A percentile compares a stretch with the other conserved stretches of the same genome.
phyloP scores from a whole-genome alignment of 805 yeast genomes.

The Schwanniomyces polymorphus region DNA sequence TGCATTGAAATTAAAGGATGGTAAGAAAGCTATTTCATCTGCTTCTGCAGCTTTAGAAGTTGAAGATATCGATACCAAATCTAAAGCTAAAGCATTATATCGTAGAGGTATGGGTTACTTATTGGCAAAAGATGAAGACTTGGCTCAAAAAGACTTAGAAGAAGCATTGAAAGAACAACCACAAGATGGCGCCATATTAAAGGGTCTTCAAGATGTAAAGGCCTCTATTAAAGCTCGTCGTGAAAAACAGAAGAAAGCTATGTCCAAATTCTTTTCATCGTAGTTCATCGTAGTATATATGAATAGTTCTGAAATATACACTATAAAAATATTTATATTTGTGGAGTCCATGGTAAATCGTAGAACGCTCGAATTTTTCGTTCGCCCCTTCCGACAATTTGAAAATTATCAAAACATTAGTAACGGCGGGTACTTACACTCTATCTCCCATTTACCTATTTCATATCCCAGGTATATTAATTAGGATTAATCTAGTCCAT shows the following conservation, averaged over 20 bases:
- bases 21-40: conserved; percentile 54
- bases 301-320: conserved; percentile 1
- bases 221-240: conserved; percentile 49
- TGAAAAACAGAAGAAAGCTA: conserved; percentile 71
- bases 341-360: conserved; percentile 4
- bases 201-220: conserved; percentile 63
- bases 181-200: conserved; percentile 66
- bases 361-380: conserved; percentile 9
- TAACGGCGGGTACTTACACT: neutral
- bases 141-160: conserved; percentile 65
- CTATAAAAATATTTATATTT: neutral
- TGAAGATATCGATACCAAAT: conserved; percentile 58
- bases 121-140: conserved; percentile 63
- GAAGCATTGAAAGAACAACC: conserved; percentile 67
- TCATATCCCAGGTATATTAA: conserved; percentile 5
- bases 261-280: conserved; percentile 67
- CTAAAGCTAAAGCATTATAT: conserved; percentile 81
- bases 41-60: conserved; percentile 67
- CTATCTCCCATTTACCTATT: conserved; percentile 2
- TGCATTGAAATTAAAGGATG: conserved; percentile 62
- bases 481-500: conserved; percentile 3
- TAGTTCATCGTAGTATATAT: conserved; percentile 8
- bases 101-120: conserved; percentile 80
- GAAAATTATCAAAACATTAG: conserved; percentile 4
- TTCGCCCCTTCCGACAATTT: conserved; percentile 11